A percentile compares a stretch with the other conserved stretches of the same genome.
Evolutionary conservation across 495 filamentous ascomycete species (phyloP).

Genomic region (Massariosphaeria phaeospora): DNA sequence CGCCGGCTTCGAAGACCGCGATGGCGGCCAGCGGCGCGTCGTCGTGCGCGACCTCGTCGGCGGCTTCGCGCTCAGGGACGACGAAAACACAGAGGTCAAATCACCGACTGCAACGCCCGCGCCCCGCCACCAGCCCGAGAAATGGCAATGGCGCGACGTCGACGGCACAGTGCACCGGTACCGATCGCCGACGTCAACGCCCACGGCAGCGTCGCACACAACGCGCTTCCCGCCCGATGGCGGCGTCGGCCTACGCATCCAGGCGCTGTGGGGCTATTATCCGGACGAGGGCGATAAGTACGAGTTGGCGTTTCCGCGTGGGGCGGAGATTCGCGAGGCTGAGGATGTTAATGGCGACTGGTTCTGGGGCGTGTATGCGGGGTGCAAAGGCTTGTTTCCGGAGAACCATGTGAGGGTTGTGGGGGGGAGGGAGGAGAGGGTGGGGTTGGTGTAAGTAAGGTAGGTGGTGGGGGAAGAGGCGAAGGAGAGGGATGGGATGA

Average conservation of each 20-base stretch:
- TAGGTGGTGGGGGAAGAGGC: no score
- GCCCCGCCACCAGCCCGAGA: not conserved
- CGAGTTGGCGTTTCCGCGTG: constrained; percentile 76
- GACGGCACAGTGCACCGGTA: constrained; percentile 35
- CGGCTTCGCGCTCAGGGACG: constrained; percentile 57
- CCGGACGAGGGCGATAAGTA: constrained; percentile 56
- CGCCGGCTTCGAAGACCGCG: constrained; percentile 63
- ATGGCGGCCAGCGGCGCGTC: constrained; percentile 53
- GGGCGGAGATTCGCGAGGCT: constrained; percentile 73
- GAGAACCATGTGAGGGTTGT: constrained; percentile 52
- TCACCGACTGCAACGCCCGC: constrained; percentile 2
- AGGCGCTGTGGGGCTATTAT: constrained; percentile 69
- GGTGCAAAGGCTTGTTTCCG: constrained; percentile 69
- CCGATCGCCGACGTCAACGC: constrained; percentile 6
- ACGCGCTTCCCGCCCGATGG: constrained; percentile 62
- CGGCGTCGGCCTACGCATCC: constrained; percentile 56
- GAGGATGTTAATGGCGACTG: constrained; percentile 84
- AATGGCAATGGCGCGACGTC: constrained; percentile 35
- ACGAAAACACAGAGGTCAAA: not conserved
- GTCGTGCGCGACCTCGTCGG: constrained; percentile 67
- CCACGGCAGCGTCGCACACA: not conserved
- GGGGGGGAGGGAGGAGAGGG: constrained; percentile 24
- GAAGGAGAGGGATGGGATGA: no score
- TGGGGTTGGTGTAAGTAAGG: not conserved
- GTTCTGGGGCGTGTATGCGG: constrained; percentile 76